Evolutionary conservation across 2,329 filamentous ascomycete species (phyloP).

Genomic region (Grosmannia penicillata): DNA sequence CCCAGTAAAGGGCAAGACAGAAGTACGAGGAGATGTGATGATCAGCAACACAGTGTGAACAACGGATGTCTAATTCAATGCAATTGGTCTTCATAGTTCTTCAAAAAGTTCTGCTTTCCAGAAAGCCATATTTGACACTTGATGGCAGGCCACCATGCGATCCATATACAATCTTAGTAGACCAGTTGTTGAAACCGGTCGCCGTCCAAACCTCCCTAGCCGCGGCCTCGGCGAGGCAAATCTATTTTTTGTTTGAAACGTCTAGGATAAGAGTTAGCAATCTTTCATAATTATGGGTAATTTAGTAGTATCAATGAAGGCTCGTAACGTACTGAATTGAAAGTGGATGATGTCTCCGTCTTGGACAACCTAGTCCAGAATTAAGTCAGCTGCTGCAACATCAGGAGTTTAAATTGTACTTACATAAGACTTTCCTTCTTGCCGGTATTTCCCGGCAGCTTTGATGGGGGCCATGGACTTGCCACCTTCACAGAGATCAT

Average conservation of each 20-base stretch:
- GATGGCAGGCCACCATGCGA: too few species aligned
- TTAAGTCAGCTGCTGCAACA: conserved; percentile 11
- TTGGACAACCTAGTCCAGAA: conserved; percentile 19
- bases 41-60: too few species aligned
- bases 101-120: too few species aligned
- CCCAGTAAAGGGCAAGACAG: too few species aligned
- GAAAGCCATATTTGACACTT: too few species aligned
- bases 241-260: conserved; percentile 7
- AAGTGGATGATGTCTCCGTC: conserved; percentile 29
- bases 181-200: too few species aligned
- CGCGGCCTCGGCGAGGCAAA: background rate
- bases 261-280: conserved; percentile 2
- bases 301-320: background rate
- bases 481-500: conserved; percentile 25
- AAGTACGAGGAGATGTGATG: too few species aligned
- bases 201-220: too few species aligned
- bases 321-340: conserved; percentile 23
- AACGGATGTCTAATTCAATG: too few species aligned
- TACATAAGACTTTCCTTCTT: conserved; percentile 29
- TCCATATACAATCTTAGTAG: too few species aligned
- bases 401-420: conserved; percentile 1
- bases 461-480: conserved; percentile 30
- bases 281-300: background rate
- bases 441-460: conserved; percentile 28
- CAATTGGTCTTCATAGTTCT: too few species aligned